A percentile compares a stretch with the other conserved stretches of the same genome.
Evolutionary conservation across 1,284 basidiomycete species (phyloP).

Genomic region (Hemileia vastatrix): DNA sequence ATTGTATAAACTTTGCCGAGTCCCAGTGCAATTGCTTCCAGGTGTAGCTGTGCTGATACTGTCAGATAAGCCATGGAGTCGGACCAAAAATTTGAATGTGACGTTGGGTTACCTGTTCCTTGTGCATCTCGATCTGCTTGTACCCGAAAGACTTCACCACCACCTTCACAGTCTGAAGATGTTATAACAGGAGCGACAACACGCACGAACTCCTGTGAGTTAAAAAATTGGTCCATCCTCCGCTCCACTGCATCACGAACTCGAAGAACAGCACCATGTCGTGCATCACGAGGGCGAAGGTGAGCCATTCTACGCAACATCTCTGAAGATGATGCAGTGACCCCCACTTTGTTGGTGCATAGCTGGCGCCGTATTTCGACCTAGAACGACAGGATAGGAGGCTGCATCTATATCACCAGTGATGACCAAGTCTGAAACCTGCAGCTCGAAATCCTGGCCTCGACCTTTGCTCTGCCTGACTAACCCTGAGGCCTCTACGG

Average conservation of each 20-base stretch:
- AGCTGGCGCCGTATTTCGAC: no score
- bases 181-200: conserved; percentile 80
- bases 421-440: neutral
- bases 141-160: conserved; percentile 79
- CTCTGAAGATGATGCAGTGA: conserved; percentile 5
- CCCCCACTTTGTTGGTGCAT: conserved; percentile 9
- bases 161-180: conserved; percentile 90
- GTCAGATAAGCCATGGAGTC: conserved; percentile 68
- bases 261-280: conserved; percentile 62
- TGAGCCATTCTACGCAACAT: no score
- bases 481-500: no score
- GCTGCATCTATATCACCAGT: neutral
- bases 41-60: conserved; percentile 87
- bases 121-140: conserved; percentile 41
- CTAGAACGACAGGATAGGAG: conserved; percentile 13
- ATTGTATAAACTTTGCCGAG: conserved; percentile 78
- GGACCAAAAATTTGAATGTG: conserved; percentile 49
- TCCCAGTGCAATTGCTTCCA: conserved; percentile 72
- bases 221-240: neutral
- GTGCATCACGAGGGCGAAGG: conserved; percentile 63
- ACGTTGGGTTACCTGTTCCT: conserved; percentile 7
- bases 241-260: conserved; percentile 52
- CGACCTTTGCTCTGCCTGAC: conserved; percentile 6
- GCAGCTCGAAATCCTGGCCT: conserved; percentile 5
- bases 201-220: conserved; percentile 59